Percentiles rank a stretch among this genome's conserved stretches.
These are phyloP conservation scores for Coemansia sp. DNA, from an alignment of 192 early-diverging fungal species.

Conservation along the genomic window DNA sequence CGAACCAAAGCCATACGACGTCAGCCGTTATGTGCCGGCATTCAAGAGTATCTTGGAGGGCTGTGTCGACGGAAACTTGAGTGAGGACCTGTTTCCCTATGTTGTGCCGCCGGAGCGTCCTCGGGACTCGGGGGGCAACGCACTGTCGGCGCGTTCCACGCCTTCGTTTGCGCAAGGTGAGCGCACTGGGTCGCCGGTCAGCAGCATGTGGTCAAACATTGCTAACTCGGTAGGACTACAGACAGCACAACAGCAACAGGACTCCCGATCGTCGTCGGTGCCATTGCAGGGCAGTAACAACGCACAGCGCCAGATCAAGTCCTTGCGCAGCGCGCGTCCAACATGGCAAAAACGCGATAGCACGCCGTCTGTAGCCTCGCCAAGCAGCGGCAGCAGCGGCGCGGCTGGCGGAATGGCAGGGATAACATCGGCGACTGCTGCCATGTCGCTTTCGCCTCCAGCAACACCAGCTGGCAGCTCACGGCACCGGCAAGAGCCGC, in stretches of 20 bases:
- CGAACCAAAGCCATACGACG: slow-evolving; percentile 33
- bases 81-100: slow-evolving; percentile 50
- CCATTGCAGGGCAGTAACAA: slow-evolving; percentile 11
- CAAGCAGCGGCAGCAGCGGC: slow-evolving; percentile 1
- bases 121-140: slow-evolving; percentile 14
- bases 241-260: slow-evolving; percentile 7
- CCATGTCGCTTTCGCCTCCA: slow-evolving; percentile 7
- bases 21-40: slow-evolving; percentile 44
- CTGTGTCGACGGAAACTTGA: slow-evolving; percentile 38
- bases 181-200: slow-evolving; percentile 27
- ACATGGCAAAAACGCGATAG: slow-evolving; percentile 54
- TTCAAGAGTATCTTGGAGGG: slow-evolving; percentile 43
- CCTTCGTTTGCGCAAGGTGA: slow-evolving; percentile 18
- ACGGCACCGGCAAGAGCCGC: slow-evolving; percentile 2
- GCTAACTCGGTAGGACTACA: slow-evolving; percentile 37
- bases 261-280: slow-evolving; percentile 18
- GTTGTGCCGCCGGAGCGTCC: slow-evolving; percentile 49
- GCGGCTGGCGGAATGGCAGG: slow-evolving; percentile 1
- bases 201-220: slow-evolving; percentile 48
- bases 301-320: slow-evolving; percentile 36
- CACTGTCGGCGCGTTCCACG: slow-evolving; percentile 16
- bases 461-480: neutral
- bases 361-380: slow-evolving; percentile 20
- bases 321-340: slow-evolving; percentile 39
- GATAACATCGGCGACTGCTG: slow-evolving; percentile 1